phyloP scores from a whole-genome alignment of 805 yeast species.

The Starmerella khaoyaiensis region DNA sequence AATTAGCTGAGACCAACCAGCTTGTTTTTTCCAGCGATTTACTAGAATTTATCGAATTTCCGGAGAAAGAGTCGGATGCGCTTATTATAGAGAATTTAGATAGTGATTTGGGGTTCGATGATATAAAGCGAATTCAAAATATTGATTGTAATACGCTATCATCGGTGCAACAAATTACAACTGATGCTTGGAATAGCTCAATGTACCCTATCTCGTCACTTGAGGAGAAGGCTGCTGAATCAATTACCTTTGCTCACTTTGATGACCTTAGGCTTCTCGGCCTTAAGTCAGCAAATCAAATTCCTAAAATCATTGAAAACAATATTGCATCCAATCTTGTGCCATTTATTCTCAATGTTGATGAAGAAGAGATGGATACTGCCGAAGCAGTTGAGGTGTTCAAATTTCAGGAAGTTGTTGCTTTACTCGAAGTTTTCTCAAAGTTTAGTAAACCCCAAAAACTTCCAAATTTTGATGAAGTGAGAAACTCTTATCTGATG shows the following conservation, averaged over 20 bases:
- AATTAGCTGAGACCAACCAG: conserved; percentile 30
- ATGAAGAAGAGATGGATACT: conserved; percentile 19
- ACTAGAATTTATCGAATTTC: conserved; percentile 22
- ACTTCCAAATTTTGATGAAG: conserved; percentile 39
- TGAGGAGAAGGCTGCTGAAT: background rate
- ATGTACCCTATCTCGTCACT: background rate
- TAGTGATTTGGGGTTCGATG: background rate
- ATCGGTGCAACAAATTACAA: background rate
- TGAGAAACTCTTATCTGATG: conserved; percentile 40
- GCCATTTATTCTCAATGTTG: conserved; percentile 37
- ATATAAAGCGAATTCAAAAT: background rate
- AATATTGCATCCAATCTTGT: conserved; percentile 40
- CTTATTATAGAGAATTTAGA: too few species aligned
- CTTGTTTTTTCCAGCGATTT: conserved; percentile 45
- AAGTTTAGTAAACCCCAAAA: conserved; percentile 50
- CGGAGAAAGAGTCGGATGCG: too few species aligned
- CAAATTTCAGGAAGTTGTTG: conserved; percentile 23
- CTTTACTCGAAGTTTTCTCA: conserved; percentile 47
- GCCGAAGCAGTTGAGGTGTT: conserved; percentile 2
- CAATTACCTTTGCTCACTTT: conserved; percentile 6
- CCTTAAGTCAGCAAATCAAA: conserved; percentile 40
- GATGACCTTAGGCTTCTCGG: conserved; percentile 39
- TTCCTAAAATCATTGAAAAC: conserved; percentile 60
- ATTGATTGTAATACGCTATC: conserved; percentile 1
- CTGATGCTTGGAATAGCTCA: background rate